phyloP scores from a whole-genome alignment of 2,329 filamentous ascomycete species.

The Alternaria conjuncta region DNA sequence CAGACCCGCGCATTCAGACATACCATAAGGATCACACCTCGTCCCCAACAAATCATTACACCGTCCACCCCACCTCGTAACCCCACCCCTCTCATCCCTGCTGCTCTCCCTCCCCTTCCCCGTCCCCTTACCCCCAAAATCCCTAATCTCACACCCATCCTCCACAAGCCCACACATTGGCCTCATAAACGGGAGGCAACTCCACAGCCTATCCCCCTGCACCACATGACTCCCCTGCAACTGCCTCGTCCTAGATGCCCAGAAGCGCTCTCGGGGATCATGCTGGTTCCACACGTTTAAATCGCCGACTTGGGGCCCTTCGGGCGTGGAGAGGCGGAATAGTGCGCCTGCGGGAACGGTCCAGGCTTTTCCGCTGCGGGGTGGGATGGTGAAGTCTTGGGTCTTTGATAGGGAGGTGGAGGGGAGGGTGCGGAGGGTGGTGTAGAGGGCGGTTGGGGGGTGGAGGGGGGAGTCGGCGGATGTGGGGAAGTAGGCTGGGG shows the following conservation, averaged over 20 bases:
- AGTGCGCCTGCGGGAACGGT: slow-evolving; percentile 71
- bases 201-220: slow-evolving; percentile 78
- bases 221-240: slow-evolving; percentile 78
- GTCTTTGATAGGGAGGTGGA: slow-evolving; percentile 14
- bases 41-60: slow-evolving; percentile 83
- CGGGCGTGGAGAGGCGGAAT: slow-evolving; percentile 75
- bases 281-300: slow-evolving; percentile 80
- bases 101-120: slow-evolving; percentile 45
- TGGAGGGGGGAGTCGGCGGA: slow-evolving; percentile 37
- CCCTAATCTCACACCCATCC: slow-evolving; percentile 63
- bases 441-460: slow-evolving; percentile 42
- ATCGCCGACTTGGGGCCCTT: slow-evolving; percentile 80
- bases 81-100: slow-evolving; percentile 54
- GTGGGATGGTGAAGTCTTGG: slow-evolving; percentile 62
- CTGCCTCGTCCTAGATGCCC: slow-evolving; percentile 79
- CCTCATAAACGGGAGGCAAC: slow-evolving; percentile 75
- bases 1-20: slow-evolving; percentile 4
- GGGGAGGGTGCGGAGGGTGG: slow-evolving; percentile 22
- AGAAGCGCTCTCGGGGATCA: slow-evolving; percentile 82
- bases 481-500: slow-evolving; percentile 48
- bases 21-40: slow-evolving; percentile 78
- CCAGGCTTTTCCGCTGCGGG: slow-evolving; percentile 77
- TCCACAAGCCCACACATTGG: slow-evolving; percentile 72
- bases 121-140: slow-evolving; percentile 24
- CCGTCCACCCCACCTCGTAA: slow-evolving; percentile 67